Conservation (phyloP, 2,329 filamentous ascomycete species). For the Colletotrichum sublineola region DNA sequence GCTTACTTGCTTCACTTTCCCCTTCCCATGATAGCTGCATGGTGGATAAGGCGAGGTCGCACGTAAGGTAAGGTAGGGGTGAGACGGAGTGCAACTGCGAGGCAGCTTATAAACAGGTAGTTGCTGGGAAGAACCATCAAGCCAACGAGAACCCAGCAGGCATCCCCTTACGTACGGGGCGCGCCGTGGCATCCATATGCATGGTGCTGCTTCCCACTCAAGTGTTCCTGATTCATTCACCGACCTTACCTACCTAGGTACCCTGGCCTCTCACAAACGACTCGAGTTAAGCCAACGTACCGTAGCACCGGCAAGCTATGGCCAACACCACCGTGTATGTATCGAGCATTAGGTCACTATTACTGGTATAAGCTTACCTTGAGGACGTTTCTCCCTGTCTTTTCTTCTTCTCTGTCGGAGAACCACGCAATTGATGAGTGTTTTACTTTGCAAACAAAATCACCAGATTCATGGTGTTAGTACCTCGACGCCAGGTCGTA, state of each 20-base stretch:
- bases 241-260: background rate
- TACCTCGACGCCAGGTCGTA: background rate
- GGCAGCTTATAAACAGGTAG: background rate
- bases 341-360: background rate
- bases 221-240: background rate
- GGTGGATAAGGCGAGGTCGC: constrained; percentile 14
- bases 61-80: constrained; percentile 19
- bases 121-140: constrained; percentile 27
- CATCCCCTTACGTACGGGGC: constrained; percentile 34
- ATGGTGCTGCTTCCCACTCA: background rate
- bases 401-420: background rate
- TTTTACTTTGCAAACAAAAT: too few relatives aligned
- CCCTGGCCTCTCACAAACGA: background rate
- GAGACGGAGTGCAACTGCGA: background rate
- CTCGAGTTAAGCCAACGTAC: background rate
- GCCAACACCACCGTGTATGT: background rate
- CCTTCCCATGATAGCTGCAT: background rate
- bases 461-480: background rate
- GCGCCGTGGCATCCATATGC: background rate
- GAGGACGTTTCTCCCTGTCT: background rate
- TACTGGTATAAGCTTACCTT: background rate
- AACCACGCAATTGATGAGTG: background rate
- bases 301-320: background rate
- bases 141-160: constrained; percentile 6
- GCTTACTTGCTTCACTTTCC: background rate